A percentile compares a stretch with the other conserved stretches of the same genome.
These are phyloP conservation scores for Plasmodium ovale DNA, from an alignment of 169 alveolate species.

Conservation along the genomic window DNA sequence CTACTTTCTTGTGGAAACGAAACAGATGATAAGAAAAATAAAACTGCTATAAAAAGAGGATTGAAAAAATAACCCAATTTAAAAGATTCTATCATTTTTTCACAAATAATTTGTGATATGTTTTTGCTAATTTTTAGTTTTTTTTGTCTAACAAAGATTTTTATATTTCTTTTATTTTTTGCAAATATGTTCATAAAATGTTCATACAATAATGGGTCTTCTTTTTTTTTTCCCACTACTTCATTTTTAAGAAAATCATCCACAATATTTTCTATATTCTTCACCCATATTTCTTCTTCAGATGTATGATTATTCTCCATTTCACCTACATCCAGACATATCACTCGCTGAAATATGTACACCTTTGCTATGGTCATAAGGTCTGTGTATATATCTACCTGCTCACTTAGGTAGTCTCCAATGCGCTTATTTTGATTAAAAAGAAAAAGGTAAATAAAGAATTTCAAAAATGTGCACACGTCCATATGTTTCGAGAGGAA, in stretches of 20 bases:
- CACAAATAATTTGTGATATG: constrained; percentile 1
- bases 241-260: neutral
- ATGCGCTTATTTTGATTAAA: constrained; percentile 14
- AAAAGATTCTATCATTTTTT: constrained; percentile 56
- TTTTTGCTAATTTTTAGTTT: constrained; percentile 1
- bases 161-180: constrained; percentile 33
- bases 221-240: neutral
- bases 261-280: constrained; percentile 3
- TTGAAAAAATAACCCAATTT: constrained; percentile 40
- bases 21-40: constrained; percentile 57
- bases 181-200: neutral
- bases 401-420: constrained; percentile 47
- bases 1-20: constrained; percentile 46
- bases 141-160: constrained; percentile 3
- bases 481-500: constrained; percentile 32
- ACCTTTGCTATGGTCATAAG: constrained; percentile 21
- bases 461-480: constrained; percentile 27
- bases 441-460: constrained; percentile 23
- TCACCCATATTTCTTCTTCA: neutral
- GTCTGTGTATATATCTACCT: neutral
- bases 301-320: no score
- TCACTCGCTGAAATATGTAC: constrained; percentile 19
- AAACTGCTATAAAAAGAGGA: constrained; percentile 43
- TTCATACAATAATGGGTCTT: neutral
- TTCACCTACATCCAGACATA: neutral